A percentile compares a stretch with the other conserved stretches of the same genome.
Evolutionary conservation across 352 stramenopile species (phyloP).

Genomic region (Globisporangium uncinulatum): DNA sequence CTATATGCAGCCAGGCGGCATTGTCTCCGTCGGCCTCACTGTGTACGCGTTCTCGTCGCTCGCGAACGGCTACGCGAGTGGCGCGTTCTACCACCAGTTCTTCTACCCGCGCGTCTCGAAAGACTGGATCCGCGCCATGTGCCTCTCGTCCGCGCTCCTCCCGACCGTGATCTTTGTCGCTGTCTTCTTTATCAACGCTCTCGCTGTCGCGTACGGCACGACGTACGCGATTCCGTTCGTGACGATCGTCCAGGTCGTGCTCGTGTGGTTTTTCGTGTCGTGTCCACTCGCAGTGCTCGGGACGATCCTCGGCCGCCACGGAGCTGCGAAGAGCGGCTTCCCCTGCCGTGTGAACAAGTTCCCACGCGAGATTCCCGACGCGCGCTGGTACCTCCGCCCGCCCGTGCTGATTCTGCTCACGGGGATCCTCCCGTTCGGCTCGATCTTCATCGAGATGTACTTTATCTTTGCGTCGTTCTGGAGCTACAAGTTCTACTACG

Average conservation of each 20-base stretch:
- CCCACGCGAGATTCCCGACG: slow-evolving; percentile 80
- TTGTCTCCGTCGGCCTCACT: slow-evolving; percentile 93
- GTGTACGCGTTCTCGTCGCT: slow-evolving; percentile 93
- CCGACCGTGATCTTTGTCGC: slow-evolving; percentile 76
- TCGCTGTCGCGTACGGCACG: slow-evolving; percentile 76
- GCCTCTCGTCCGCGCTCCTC: slow-evolving; percentile 70
- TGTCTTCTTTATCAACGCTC: slow-evolving; percentile 87
- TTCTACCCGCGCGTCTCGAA: slow-evolving; percentile 90
- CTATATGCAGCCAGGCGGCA: slow-evolving; percentile 95
- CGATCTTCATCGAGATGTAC: slow-evolving; percentile 99
- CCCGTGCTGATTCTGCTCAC: slow-evolving; percentile 91
- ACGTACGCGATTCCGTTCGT: slow-evolving; percentile 85
- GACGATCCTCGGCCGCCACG: slow-evolving; percentile 95
- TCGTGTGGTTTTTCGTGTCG: slow-evolving; percentile 97
- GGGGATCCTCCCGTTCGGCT: slow-evolving; percentile 97
- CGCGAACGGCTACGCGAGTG: slow-evolving; percentile 86
- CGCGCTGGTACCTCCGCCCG: slow-evolving; percentile 76
- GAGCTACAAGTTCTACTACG: slow-evolving; percentile 99
- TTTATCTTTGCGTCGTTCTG: slow-evolving; percentile 99
- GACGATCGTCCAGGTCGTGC: slow-evolving; percentile 88
- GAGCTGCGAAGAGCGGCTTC: slow-evolving; percentile 82
- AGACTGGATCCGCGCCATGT: slow-evolving; percentile 88
- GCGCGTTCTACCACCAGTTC: slow-evolving; percentile 88
- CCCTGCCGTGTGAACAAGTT: slow-evolving; percentile 97
- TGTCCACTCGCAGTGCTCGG: slow-evolving; percentile 95